Evolutionary conservation across 1,284 basidiomycete genomes (phyloP).

Genomic region (Coriolopsis trogii): DNA sequence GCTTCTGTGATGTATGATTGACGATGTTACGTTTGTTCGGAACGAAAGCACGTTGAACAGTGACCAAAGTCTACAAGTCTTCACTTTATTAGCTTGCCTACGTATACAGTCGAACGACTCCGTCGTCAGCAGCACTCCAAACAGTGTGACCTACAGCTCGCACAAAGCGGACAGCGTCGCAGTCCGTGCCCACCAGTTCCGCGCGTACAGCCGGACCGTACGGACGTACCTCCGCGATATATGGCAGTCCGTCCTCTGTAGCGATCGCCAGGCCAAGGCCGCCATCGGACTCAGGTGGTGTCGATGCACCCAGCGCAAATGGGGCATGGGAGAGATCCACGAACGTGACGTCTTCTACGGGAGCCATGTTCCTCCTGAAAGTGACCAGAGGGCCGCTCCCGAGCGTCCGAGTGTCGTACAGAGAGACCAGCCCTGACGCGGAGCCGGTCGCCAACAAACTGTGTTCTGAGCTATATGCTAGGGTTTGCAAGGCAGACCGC

Average conservation of each 20-base stretch:
- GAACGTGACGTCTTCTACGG: conserved; percentile 58
- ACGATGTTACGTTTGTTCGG: too few species aligned
- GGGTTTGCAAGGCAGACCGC: conserved; percentile 47
- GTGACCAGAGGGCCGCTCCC: conserved; percentile 39
- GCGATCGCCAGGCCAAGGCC: conserved; percentile 49
- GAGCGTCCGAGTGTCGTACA: conserved; percentile 58
- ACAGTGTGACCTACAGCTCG: conserved; percentile 38
- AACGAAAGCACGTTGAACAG: too few species aligned
- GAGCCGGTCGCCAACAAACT: conserved; percentile 65
- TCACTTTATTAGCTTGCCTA: neutral
- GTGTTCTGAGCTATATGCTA: conserved; percentile 46
- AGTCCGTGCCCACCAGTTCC: conserved; percentile 55
- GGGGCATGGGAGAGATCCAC: conserved; percentile 18
- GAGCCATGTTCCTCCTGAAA: conserved; percentile 58
- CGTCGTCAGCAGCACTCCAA: conserved; percentile 68
- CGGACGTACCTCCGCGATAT: conserved; percentile 45
- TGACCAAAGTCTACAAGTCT: neutral
- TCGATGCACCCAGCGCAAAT: conserved; percentile 3
- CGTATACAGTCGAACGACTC: conserved; percentile 51
- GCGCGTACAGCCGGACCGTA: conserved; percentile 41
- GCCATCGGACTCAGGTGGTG: conserved; percentile 6
- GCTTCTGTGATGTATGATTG: too few species aligned
- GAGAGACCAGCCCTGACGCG: conserved; percentile 56
- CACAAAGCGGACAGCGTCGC: conserved; percentile 48
- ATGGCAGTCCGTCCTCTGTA: conserved; percentile 61